phyloP scores from a whole-genome alignment of 495 filamentous ascomycete genomes.

The Xylaria castorea region DNA sequence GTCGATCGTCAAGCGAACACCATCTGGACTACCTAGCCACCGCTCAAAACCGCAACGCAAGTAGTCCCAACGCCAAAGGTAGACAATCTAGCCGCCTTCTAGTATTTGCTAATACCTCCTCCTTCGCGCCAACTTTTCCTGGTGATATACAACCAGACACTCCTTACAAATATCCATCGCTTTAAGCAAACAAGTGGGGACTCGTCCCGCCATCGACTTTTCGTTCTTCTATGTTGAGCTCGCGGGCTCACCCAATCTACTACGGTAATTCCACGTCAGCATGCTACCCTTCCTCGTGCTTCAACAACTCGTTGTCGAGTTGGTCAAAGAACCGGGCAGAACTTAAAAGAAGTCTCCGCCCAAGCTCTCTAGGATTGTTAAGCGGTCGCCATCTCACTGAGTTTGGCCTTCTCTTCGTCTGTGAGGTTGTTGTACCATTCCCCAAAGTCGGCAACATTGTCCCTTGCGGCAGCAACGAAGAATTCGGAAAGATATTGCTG shows the following conservation, averaged over 20 bases:
- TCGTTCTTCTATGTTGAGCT: not conserved
- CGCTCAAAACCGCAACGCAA: not conserved
- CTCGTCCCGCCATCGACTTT: not conserved
- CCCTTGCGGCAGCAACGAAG: constrained; percentile 71
- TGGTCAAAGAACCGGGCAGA: not conserved
- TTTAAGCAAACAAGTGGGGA: not conserved
- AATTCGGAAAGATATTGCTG: constrained; percentile 82
- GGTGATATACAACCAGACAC: constrained; percentile 5
- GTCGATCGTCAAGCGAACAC: not conserved
- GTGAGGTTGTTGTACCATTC: constrained; percentile 73
- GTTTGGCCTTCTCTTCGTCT: constrained; percentile 75
- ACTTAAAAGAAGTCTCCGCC: not conserved
- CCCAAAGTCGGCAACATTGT: constrained; percentile 75
- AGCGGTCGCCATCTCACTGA: constrained; percentile 53
- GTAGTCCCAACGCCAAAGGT: not conserved
- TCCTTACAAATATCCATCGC: not conserved
- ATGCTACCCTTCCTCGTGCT: not conserved
- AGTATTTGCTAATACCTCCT: constrained; percentile 3
- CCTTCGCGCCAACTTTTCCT: not conserved
- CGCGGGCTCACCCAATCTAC: not conserved
- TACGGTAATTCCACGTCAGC: not conserved
- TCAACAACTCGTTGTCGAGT: not conserved
- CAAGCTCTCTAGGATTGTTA: constrained; percentile 8
- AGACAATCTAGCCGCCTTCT: constrained; percentile 3
- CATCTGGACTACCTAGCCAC: not conserved